Conservation (phyloP, 2,329 filamentous ascomycete species). For the Tympanopsis confertula region DNA sequence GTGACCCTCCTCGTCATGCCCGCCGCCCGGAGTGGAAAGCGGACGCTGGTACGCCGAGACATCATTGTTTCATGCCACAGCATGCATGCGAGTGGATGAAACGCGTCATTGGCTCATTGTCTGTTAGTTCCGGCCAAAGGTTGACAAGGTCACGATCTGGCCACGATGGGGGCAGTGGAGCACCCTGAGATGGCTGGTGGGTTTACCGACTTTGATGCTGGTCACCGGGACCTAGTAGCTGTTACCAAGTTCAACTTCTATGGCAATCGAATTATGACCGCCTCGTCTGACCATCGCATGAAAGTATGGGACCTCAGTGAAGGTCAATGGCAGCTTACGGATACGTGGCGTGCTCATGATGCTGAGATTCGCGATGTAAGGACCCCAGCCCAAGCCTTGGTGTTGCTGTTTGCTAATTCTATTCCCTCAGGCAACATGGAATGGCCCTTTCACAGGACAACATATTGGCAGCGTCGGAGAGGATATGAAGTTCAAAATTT, state of each 20-base stretch:
- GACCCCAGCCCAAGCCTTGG: background rate
- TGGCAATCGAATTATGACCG: constrained; percentile 13
- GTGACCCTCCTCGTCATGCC: too few relatives aligned
- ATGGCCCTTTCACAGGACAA: background rate
- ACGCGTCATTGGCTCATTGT: too few relatives aligned
- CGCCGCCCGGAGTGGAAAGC: too few relatives aligned
- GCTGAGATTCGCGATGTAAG: constrained; percentile 12
- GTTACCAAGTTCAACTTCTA: constrained; percentile 9
- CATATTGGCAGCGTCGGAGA: constrained; percentile 2
- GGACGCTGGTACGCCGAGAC: too few relatives aligned
- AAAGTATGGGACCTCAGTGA: constrained; percentile 13
- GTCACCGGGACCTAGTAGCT: background rate
- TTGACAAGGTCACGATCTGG: too few relatives aligned
- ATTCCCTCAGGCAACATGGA: background rate
- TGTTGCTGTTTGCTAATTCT: background rate
- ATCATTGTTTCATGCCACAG: too few relatives aligned
- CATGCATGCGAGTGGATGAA: too few relatives aligned
- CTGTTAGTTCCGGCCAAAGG: too few relatives aligned
- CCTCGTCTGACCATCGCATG: constrained; percentile 14
- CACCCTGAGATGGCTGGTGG: background rate
- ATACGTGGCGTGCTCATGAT: constrained; percentile 14
- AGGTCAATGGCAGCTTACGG: constrained; percentile 13
- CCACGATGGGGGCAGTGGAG: background rate
- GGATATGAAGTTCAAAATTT: constrained; percentile 13
- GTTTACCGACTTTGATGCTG: constrained; percentile 1